Conservation (phyloP, 2,329 filamentous ascomycete genomes). For the Plectosphaerella cucumerina region DNA sequence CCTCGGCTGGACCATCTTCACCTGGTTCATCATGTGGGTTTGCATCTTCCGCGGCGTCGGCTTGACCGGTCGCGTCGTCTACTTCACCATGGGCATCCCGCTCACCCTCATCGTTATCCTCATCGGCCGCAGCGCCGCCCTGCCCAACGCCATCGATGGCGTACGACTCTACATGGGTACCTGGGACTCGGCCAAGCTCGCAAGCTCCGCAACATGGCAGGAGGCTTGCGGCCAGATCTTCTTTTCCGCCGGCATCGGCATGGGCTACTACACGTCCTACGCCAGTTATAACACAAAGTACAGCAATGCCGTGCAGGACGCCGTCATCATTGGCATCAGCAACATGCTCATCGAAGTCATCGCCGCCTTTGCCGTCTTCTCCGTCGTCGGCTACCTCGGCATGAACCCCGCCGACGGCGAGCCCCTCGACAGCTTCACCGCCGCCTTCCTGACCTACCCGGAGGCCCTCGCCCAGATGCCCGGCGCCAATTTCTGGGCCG, state of each 20-base stretch:
- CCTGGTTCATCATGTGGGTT: conserved; percentile 53
- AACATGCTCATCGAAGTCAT: conserved; percentile 50
- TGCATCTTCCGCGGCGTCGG: conserved; percentile 54
- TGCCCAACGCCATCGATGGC: conserved; percentile 46
- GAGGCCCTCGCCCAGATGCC: conserved; percentile 51
- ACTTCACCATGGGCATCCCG: conserved; percentile 53
- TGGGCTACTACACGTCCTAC: conserved; percentile 52
- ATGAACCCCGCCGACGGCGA: conserved; percentile 24
- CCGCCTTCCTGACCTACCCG: conserved; percentile 50
- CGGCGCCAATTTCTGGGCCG: conserved; percentile 49
- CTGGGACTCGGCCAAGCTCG: conserved; percentile 40
- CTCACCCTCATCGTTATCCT: conserved; percentile 50
- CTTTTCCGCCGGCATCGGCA: conserved; percentile 29
- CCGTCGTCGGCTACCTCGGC: conserved; percentile 41
- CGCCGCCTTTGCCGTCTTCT: conserved; percentile 38
- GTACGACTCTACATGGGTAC: conserved; percentile 35
- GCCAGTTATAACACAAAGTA: conserved; percentile 51
- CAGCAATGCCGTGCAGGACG: conserved; percentile 51
- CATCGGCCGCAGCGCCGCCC: conserved; percentile 43
- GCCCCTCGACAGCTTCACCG: conserved; percentile 44
- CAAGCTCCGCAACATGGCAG: conserved; percentile 46
- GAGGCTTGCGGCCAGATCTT: conserved; percentile 45
- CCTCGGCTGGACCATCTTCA: conserved; percentile 49
- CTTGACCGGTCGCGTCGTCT: conserved; percentile 49
- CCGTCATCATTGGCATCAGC: conserved; percentile 46